Base-by-base conservation (phyloP, 495 filamentous ascomycete species). In the Pyronema domesticum region DNA sequence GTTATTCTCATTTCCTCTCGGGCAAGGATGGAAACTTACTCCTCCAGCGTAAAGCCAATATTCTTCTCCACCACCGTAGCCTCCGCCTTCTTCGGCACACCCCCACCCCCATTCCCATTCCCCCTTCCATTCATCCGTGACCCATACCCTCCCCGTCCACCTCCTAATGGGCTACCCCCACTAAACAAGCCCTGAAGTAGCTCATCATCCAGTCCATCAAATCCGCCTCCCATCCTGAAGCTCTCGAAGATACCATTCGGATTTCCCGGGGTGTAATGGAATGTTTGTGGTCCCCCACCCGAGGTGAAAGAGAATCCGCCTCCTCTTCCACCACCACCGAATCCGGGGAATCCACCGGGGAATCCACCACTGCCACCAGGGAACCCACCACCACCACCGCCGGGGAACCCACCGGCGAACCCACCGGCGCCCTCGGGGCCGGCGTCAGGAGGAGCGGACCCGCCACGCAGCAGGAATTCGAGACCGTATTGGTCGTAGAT, bases 401-500 rank as follows among this genome's bases (percentile, higher is more conserved):
- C 66, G 55, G 68, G 66, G 59, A 67, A 15, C 64, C 66, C 44
- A 61, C 67, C 72, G 42, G 72, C 72, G 59, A 67, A 15, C 64
- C 66, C 44, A 61, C 67, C 72, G 42, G 72, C 72, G 17, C 66
- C 64, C 30, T 68, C 66, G 55, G 68, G 66, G 65, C 68, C 0
- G 76, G 71, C 9, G 19, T n/a, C 36, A 0, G 83, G 75, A 4
- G 86, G 86, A 4, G 78, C 72, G 9, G 79, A 69, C 23, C 93
- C 93, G 15, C 89, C 89, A 37, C 83, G 83, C 17, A 94, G 73
- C 40, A 96, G 73, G 69, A 87, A 95, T 56, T 98, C 91, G 47
- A 96, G 80, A 56, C 91, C 91, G 64, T 77, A 95, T 67, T 93
- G 83, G 62, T 98, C 93, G 65, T 98, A 98, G 18, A 80, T 81